Conservation (phyloP, 345 rosid genomes). For the Physaria fendleri region DNA sequence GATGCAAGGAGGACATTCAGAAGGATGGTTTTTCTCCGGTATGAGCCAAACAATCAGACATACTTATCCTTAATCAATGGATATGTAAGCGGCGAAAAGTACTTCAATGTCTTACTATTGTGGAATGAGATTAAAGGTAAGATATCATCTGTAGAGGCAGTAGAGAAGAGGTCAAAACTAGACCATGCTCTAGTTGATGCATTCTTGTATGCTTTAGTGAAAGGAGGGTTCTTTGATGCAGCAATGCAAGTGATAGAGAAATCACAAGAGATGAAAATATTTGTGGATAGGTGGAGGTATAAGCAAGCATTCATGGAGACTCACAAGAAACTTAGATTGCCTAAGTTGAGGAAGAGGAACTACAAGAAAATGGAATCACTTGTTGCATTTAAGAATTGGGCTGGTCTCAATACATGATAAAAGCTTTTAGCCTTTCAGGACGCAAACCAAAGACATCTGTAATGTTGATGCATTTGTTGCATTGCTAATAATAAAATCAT, state of each 20-base stretch:
- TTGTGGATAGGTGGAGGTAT: constrained; percentile 95
- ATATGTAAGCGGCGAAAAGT: constrained; percentile 67
- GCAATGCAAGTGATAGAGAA: constrained; percentile 91
- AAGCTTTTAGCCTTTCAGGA: too few species aligned
- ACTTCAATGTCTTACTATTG: constrained; percentile 60
- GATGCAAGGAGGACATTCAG: constrained; percentile 87
- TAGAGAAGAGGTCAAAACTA: constrained; percentile 50
- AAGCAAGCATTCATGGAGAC: constrained; percentile 95
- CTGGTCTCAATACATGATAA: constrained; percentile 63
- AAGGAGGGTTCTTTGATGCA: constrained; percentile 93
- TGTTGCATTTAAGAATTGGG: constrained; percentile 94
- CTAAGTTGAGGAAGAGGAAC: constrained; percentile 68
- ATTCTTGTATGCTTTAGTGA: constrained; percentile 84
- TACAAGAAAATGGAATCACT: constrained; percentile 69
- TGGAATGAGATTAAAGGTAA: constrained; percentile 86
- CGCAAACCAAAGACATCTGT: too few species aligned
- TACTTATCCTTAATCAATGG: constrained; percentile 83
- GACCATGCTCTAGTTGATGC: constrained; percentile 73
- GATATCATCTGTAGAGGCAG: too few species aligned
- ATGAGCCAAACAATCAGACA: constrained; percentile 80
- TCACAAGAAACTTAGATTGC: constrained; percentile 75
- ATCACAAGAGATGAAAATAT: constrained; percentile 77
- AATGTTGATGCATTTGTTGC: too few species aligned
- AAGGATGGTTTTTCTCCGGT: constrained; percentile 75
- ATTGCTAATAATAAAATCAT: too few species aligned